A percentile compares a stretch with the other conserved stretches of the same genome.
phyloP scores from a whole-genome alignment of 257 asterid genomes.

The Ehretia macrophylla region DNA sequence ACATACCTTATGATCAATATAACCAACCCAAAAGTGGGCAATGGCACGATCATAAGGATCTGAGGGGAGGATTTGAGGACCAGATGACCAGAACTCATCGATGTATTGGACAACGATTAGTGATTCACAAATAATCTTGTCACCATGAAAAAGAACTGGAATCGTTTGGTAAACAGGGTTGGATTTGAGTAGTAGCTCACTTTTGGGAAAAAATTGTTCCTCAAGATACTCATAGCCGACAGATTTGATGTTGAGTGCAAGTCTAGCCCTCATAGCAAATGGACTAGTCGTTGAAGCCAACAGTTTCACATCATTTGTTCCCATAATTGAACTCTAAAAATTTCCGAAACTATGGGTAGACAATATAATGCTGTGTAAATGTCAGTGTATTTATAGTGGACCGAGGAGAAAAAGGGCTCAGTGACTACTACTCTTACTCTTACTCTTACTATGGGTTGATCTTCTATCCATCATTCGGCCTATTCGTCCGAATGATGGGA shows the following conservation, averaged over 20 bases:
- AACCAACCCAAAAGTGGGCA: conserved; percentile 24
- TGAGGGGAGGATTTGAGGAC: conserved; percentile 21
- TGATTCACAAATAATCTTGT: conserved; percentile 23
- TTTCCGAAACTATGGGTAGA: too few species aligned
- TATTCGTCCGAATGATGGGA: too few species aligned
- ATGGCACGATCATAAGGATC: conserved; percentile 19
- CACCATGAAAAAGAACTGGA: conserved; percentile 18
- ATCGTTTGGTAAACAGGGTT: conserved; percentile 24
- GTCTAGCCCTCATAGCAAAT: conserved; percentile 13
- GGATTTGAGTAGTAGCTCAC: conserved; percentile 20
- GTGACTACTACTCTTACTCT: too few species aligned
- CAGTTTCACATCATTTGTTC: conserved; percentile 17
- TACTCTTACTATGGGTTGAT: too few species aligned
- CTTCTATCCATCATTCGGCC: too few species aligned
- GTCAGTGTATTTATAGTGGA: too few species aligned
- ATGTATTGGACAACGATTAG: conserved; percentile 25
- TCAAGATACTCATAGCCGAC: conserved; percentile 15
- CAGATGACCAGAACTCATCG: conserved; percentile 26
- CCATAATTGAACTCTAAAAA: conserved; percentile 22
- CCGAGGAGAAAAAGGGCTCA: too few species aligned
- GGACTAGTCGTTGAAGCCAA: conserved; percentile 23
- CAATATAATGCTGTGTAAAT: too few species aligned
- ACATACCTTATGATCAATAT: conserved; percentile 25
- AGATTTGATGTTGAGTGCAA: conserved; percentile 23
- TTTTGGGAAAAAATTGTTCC: conserved; percentile 8